Conservation (phyloP, 176 grass and related monocot species). For the Hyparrhenia diplandra region DNA sequence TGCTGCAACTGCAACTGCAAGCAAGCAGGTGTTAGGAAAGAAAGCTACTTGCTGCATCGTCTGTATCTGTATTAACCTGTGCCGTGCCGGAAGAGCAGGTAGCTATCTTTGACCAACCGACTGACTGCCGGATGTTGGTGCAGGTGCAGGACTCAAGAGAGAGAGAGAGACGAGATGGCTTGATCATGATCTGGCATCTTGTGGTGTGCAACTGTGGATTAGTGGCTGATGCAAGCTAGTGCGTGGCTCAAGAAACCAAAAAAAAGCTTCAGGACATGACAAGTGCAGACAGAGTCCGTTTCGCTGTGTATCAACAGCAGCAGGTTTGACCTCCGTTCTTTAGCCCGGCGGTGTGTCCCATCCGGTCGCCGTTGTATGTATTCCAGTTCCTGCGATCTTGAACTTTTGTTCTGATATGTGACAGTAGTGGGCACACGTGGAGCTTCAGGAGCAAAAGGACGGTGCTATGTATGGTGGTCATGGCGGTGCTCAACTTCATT, state of each 20-base stretch:
- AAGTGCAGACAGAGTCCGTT: not conserved
- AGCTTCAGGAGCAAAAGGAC: not conserved
- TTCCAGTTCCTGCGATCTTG: not conserved
- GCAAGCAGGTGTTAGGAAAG: not conserved
- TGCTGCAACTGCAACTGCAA: not conserved
- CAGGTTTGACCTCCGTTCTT: not conserved
- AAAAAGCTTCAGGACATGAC: not conserved
- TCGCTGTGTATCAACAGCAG: constrained; percentile 20
- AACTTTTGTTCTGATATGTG: not conserved
- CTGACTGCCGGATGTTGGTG: not conserved
- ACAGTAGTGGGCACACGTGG: not conserved
- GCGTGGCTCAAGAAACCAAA: not conserved
- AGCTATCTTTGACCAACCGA: constrained; percentile 27
- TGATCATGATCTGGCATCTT: not conserved
- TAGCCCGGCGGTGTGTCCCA: not conserved
- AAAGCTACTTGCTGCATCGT: not conserved
- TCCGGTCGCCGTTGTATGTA: not conserved
- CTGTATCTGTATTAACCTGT: not conserved
- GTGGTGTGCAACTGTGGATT: not conserved
- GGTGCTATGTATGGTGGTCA: not conserved
- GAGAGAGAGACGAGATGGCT: not conserved
- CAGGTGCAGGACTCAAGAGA: not conserved
- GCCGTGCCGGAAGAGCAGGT: constrained; percentile 19
- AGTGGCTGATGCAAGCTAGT: not conserved
- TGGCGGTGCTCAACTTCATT: not conserved